A percentile compares a stretch with the other conserved stretches of the same genome.
These are phyloP conservation scores for Selaginella tamariscina DNA, from an alignment of 75 land plant genomes.

Conservation along the genomic window DNA sequence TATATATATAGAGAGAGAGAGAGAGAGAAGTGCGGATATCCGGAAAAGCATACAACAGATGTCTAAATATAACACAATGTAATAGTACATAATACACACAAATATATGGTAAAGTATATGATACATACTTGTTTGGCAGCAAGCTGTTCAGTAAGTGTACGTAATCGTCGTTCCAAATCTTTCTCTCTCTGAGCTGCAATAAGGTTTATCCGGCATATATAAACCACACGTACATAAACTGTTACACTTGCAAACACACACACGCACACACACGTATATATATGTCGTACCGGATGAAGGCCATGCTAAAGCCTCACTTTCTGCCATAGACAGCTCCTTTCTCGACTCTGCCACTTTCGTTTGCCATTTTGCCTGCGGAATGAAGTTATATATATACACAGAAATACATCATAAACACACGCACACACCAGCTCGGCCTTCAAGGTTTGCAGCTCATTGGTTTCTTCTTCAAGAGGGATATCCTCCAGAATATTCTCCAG, in stretches of 20 bases:
- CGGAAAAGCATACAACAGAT: too few relatives aligned
- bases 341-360: neutral
- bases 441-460: neutral
- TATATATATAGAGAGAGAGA: too few relatives aligned
- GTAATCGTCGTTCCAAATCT: conserved; percentile 9
- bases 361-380: neutral
- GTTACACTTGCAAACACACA: too few relatives aligned
- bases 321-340: neutral
- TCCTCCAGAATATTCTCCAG: neutral
- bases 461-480: neutral
- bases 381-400: neutral
- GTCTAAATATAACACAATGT: too few relatives aligned
- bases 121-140: conserved; percentile 3
- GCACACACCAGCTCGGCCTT: neutral
- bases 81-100: neutral
- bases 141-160: conserved; percentile 5
- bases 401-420: neutral
- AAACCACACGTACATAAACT: too few relatives aligned
- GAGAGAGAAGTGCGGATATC: too few relatives aligned
- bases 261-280: neutral
- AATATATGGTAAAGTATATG: neutral
- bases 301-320: neutral
- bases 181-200: conserved; percentile 12
- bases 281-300: conserved; percentile 1
- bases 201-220: too few relatives aligned